phyloP scores from a whole-genome alignment of 1,284 basidiomycete species.

The Hemileia vastatrix region DNA sequence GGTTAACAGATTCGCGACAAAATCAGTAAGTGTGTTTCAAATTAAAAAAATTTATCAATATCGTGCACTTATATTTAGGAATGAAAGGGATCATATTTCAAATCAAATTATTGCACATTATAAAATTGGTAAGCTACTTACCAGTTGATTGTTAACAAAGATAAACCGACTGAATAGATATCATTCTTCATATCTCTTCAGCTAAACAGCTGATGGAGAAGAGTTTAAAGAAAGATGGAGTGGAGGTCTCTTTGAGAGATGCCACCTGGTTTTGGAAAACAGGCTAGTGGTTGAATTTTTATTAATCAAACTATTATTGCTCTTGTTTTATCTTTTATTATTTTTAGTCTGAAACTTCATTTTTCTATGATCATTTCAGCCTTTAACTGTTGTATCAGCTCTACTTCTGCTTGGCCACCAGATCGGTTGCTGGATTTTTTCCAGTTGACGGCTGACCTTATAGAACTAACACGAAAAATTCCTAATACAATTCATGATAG shows the following conservation, averaged over 20 bases:
- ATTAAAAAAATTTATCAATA: no score
- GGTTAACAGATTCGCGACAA: no score
- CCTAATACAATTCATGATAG: constrained; percentile 14
- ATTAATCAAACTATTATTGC: background rate
- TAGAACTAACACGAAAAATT: constrained; percentile 15
- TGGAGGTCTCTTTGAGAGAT: constrained; percentile 9
- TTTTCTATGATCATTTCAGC: background rate
- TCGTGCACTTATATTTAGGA: no score
- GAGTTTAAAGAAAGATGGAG: background rate
- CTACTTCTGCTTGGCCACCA: constrained; percentile 16
- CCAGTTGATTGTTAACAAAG: no score
- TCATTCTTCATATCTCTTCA: no score
- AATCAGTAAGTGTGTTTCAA: no score
- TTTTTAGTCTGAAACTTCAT: background rate
- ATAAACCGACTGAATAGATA: no score
- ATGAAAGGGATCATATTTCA: no score
- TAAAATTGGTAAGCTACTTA: no score
- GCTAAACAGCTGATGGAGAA: constrained; percentile 14
- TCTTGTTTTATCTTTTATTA: background rate
- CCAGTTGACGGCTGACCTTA: constrained; percentile 19
- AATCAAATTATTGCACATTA: no score
- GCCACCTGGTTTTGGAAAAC: constrained; percentile 24
- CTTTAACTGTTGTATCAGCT: constrained; percentile 17
- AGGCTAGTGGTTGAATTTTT: background rate
- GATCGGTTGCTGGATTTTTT: constrained; percentile 13